These are phyloP conservation scores for Chernovozyma aurita DNA, from an alignment of 1,139 yeast genomes.

Conservation along the genomic window DNA sequence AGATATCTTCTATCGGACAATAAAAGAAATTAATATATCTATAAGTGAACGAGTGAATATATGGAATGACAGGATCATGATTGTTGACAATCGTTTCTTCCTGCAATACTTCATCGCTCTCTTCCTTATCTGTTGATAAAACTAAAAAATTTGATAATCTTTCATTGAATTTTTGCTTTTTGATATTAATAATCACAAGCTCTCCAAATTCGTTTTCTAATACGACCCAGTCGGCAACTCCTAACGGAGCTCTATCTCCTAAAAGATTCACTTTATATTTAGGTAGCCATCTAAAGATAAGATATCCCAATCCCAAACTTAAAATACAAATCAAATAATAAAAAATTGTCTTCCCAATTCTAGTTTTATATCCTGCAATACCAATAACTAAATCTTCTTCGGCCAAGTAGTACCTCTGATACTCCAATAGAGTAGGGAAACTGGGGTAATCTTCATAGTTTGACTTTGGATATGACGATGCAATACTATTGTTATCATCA, in stretches of 20 bases:
- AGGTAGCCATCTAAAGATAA: constrained; percentile 84
- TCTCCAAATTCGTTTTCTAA: constrained; percentile 94
- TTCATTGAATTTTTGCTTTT: constrained; percentile 60
- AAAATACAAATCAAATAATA: constrained; percentile 54
- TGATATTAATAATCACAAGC: constrained; percentile 54
- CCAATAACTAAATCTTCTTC: constrained; percentile 94
- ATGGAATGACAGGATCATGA: constrained; percentile 65
- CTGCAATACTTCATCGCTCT: constrained; percentile 15
- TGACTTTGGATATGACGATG: constrained; percentile 2
- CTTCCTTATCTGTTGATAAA: constrained; percentile 17
- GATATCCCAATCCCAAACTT: constrained; percentile 69
- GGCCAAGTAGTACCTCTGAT: constrained; percentile 85
- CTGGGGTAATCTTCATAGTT: constrained; percentile 36
- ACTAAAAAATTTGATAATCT: constrained; percentile 63
- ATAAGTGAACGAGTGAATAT: constrained; percentile 67
- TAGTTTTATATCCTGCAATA: constrained; percentile 79
- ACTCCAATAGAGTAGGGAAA: constrained; percentile 41
- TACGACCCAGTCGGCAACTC: constrained; percentile 87
- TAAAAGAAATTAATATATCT: constrained; percentile 80
- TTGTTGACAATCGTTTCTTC: constrained; percentile 7
- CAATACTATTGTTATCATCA: constrained; percentile 7
- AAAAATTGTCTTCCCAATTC: constrained; percentile 37
- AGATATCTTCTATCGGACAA: constrained; percentile 82
- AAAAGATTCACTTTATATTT: constrained; percentile 60
- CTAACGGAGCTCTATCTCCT: constrained; percentile 68